Evolutionary conservation across 2,329 filamentous ascomycete genomes (phyloP), one percentile per base, ranked within the genome.

Genomic region (Penicillium rolfsii): DNA sequence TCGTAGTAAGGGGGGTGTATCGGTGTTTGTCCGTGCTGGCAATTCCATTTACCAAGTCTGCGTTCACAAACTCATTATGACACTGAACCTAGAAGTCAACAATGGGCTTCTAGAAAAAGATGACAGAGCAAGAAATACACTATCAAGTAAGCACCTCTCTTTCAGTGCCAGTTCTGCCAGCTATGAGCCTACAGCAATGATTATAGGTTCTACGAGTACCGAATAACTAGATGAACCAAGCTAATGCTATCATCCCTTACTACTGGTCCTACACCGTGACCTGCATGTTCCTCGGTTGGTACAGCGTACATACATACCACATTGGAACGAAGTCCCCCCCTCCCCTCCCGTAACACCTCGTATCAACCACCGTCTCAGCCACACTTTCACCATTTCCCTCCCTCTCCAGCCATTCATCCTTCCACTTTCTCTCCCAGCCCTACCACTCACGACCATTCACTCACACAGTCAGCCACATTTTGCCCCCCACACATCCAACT

Each of bases 401-500:
- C 38, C 8, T 55, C 16, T 46, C 55, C 50, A 56, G 54, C 26
- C 58, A 67, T 61, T 64, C 63, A 63, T 56, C 63, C 63, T 19
- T 19, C 36, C 50, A 40, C 22, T 1, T 36, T 1, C 33, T 11
- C 35, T 11, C 12, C 61, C 65, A 67, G 63, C 66, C 64, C 62
- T 67, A 68, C 58, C 48, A 55, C 19, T 33, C 4, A 33, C 30
- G 8, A 24, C 30, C 30, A 33, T 11, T 33, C 30, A 54, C 52
- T 38, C 35, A 60, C 45, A 38, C 36, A 58, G 52, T 62, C 60
- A 68, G 66, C 66, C 66, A 68, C 66, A 62, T 19, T 28, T 52
- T 22, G n/a, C 52, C 26, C 55, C 55, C 50, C 26, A 9, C 2
- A 12, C n/a, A 5, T 5, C 7, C 8, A 14, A 3, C 3, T 19